A percentile compares a stretch with the other conserved stretches of the same genome.
Evolutionary conservation across 2,329 filamentous ascomycete genomes (phyloP).

Genomic region (Colletotrichum spaethianum): DNA sequence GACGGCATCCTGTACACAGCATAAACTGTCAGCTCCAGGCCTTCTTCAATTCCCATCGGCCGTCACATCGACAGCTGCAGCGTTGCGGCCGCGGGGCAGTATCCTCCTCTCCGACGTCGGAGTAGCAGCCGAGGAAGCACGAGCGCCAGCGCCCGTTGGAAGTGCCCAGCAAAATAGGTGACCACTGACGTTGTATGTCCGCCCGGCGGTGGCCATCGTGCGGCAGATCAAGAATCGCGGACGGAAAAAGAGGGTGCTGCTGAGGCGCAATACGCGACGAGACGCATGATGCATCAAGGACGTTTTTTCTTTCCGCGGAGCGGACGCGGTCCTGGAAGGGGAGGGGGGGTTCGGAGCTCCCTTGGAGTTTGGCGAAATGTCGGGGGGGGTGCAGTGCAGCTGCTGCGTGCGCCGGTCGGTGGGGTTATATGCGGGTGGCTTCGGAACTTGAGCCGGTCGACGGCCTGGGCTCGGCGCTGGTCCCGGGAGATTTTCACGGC

Average conservation of each 20-base stretch:
- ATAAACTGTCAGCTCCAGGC: background rate
- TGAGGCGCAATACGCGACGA: slow-evolving; percentile 33
- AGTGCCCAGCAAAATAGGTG: no score
- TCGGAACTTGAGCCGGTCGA: slow-evolving; percentile 18
- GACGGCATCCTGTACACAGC: slow-evolving; percentile 83
- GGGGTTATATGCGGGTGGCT: slow-evolving; percentile 24
- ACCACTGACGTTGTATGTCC: slow-evolving; percentile 40
- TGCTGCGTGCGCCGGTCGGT: slow-evolving; percentile 7
- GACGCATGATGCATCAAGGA: slow-evolving; percentile 42
- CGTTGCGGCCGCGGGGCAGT: background rate
- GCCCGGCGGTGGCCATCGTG: slow-evolving; percentile 31
- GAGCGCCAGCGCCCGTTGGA: background rate
- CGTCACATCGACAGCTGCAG: background rate
- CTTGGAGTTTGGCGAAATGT: background rate
- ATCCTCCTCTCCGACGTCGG: slow-evolving; percentile 21
- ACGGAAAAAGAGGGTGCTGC: background rate
- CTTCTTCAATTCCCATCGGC: background rate
- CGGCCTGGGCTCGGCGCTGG: slow-evolving; percentile 9
- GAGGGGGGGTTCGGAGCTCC: background rate
- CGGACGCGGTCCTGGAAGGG: background rate
- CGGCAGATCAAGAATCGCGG: slow-evolving; percentile 15
- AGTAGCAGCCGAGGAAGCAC: background rate
- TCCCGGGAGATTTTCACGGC: background rate
- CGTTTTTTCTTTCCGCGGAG: background rate
- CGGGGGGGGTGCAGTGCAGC: background rate